Percentiles rank a stretch among this genome's conserved stretches.
These are phyloP conservation scores for Gossypium australe DNA, from an alignment of 345 rosid species.

Conservation along the genomic window DNA sequence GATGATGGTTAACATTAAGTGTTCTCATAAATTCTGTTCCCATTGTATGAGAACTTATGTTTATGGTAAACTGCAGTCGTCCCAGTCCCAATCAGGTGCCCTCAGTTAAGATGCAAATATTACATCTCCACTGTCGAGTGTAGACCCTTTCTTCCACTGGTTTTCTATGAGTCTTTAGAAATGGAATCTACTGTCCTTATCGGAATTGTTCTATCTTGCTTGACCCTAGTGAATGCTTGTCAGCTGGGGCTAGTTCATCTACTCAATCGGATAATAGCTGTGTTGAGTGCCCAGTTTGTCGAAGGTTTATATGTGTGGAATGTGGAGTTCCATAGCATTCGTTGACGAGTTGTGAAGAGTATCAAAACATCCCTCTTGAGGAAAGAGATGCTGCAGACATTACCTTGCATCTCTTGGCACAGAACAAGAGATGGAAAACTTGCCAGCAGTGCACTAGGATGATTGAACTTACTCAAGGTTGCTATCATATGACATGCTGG, in stretches of 20 bases:
- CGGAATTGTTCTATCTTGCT: constrained; percentile 74
- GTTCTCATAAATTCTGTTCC: constrained; percentile 91
- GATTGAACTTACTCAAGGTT: constrained; percentile 91
- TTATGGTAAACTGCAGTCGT: constrained; percentile 71
- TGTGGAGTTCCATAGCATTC: constrained; percentile 97
- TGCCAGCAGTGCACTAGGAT: constrained; percentile 90
- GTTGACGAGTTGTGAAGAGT: constrained; percentile 79
- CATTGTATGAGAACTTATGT: constrained; percentile 87
- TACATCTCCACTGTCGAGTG: constrained; percentile 56
- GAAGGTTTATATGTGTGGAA: constrained; percentile 76
- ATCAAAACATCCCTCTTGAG: constrained; percentile 72
- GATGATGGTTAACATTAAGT: constrained; percentile 79
- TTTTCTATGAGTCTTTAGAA: constrained; percentile 53
- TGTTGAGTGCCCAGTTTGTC: constrained; percentile 83
- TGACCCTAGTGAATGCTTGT: constrained; percentile 66
- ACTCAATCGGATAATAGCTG: constrained; percentile 62
- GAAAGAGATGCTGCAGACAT: constrained; percentile 83
- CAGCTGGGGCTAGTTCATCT: constrained; percentile 72
- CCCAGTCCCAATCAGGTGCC: constrained; percentile 87
- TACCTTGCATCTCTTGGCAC: constrained; percentile 75
- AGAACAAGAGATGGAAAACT: constrained; percentile 83
- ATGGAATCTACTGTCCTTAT: constrained; percentile 82
- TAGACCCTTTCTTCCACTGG: constrained; percentile 63
- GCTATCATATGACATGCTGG: constrained; percentile 97
- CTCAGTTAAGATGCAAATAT: constrained; percentile 79